Evolutionary conservation across 345 rosid species (phyloP).

Genomic region (Hypericum perforatum): DNA sequence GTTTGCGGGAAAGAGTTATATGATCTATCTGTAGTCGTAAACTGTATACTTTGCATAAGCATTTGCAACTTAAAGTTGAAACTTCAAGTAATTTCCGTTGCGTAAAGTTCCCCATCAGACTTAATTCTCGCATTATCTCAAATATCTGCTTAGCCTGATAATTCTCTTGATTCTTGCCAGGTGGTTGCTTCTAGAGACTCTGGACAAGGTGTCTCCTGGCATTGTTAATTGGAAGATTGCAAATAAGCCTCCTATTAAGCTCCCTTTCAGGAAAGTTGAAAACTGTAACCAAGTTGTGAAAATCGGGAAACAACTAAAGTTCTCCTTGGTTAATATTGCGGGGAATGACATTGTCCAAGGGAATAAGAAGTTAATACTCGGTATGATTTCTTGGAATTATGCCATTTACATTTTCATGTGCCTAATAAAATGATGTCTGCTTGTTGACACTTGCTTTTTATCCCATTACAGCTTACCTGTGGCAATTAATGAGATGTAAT

Average conservation of each 20-base stretch:
- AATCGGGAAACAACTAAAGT: constrained; percentile 87
- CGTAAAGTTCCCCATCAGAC: too few relatives aligned
- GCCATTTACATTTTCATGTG: too few relatives aligned
- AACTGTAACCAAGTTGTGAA: constrained; percentile 94
- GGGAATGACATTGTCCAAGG: constrained; percentile 95
- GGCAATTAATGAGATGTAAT: constrained; percentile 96
- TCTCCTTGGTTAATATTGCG: constrained; percentile 90
- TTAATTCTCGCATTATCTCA: too few relatives aligned
- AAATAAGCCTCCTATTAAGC: constrained; percentile 89
- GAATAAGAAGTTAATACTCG: constrained; percentile 81
- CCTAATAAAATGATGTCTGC: too few relatives aligned
- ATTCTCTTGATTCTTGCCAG: constrained; percentile 19
- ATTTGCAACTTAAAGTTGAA: too few relatives aligned
- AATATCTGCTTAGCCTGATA: not conserved
- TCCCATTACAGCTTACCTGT: constrained; percentile 48
- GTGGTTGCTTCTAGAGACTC: constrained; percentile 89
- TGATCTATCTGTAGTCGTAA: too few relatives aligned
- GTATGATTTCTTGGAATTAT: constrained; percentile 18
- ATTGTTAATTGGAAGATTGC: constrained; percentile 90
- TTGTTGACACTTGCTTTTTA: constrained; percentile 10
- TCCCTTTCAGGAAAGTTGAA: constrained; percentile 96
- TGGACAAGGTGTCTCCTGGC: constrained; percentile 89
- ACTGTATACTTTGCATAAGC: too few relatives aligned
- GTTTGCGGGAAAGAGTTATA: too few relatives aligned
- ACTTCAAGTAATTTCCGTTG: too few relatives aligned